Conservation (phyloP, 176 grass and related monocot species). For the Tuctoria greenei region DNA sequence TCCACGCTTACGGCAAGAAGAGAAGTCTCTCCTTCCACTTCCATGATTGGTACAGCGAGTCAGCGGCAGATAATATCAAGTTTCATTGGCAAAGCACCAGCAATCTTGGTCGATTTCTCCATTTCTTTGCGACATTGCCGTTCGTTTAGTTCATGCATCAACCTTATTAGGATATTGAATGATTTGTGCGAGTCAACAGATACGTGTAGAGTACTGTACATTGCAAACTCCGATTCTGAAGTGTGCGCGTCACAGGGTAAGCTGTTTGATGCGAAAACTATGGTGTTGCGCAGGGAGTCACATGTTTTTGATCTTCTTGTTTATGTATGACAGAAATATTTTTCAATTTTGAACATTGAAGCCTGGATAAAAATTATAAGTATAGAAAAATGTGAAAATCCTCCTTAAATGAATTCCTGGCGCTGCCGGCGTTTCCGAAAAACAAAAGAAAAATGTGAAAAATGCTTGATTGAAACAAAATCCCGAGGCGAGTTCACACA, state of each 20-base stretch:
- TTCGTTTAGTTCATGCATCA: not conserved
- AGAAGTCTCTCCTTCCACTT: no score
- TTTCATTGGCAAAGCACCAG: not conserved
- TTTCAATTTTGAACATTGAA: not conserved
- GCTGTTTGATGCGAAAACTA: not conserved
- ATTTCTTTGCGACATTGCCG: not conserved
- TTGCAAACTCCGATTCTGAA: not conserved
- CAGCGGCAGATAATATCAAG: not conserved
- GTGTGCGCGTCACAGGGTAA: not conserved
- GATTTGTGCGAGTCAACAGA: not conserved
- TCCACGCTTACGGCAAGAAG: not conserved
- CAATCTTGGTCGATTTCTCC: not conserved
- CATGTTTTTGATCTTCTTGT: not conserved
- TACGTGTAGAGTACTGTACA: not conserved
- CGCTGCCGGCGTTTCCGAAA: no score
- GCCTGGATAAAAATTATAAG: not conserved
- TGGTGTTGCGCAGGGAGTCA: not conserved
- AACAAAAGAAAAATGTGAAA: no score
- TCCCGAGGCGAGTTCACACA: not conserved
- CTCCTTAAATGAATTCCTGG: no score
- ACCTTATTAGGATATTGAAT: not conserved
- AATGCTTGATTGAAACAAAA: not conserved
- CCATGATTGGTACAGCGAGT: not conserved
- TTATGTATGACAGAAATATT: not conserved
- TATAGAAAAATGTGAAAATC: no score